phyloP scores from a whole-genome alignment of 306 rosid species.

The Inga oerstediana region DNA sequence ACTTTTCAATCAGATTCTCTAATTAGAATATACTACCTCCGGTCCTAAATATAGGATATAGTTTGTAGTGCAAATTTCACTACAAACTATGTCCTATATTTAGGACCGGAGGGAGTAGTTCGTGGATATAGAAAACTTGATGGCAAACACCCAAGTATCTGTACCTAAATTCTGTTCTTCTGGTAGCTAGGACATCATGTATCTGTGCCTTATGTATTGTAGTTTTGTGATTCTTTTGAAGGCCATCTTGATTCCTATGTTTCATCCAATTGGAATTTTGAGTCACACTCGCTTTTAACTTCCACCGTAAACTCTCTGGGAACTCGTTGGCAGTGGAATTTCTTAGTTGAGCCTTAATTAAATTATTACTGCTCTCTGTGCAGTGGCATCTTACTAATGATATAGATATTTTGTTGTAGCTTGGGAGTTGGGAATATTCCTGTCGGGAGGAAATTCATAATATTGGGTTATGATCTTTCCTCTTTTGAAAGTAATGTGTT shows the following conservation, averaged over 20 bases:
- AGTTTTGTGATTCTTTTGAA: slow-evolving; percentile 1
- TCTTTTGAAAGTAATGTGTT: neutral
- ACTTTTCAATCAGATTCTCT: neutral
- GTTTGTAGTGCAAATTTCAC: no score
- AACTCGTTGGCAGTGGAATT: neutral
- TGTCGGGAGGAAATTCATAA: neutral
- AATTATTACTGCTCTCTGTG: neutral
- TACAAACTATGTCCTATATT: no score
- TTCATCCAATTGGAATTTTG: neutral
- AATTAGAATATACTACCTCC: no score
- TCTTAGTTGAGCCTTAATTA: neutral
- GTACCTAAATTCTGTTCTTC: neutral
- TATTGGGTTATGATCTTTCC: neutral
- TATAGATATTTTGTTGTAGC: neutral
- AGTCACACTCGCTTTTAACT: neutral
- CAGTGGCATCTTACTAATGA: neutral
- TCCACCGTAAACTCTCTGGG: neutral
- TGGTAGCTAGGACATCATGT: slow-evolving; percentile 1
- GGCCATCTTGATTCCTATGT: neutral
- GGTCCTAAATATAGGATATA: no score
- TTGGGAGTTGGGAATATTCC: neutral
- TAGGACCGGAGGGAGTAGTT: no score
- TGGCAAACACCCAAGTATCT: neutral
- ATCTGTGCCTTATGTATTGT: neutral
- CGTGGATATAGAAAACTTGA: neutral